phyloP scores from a whole-genome alignment of 176 grass and related monocot genomes.

The Chloris gayana region DNA sequence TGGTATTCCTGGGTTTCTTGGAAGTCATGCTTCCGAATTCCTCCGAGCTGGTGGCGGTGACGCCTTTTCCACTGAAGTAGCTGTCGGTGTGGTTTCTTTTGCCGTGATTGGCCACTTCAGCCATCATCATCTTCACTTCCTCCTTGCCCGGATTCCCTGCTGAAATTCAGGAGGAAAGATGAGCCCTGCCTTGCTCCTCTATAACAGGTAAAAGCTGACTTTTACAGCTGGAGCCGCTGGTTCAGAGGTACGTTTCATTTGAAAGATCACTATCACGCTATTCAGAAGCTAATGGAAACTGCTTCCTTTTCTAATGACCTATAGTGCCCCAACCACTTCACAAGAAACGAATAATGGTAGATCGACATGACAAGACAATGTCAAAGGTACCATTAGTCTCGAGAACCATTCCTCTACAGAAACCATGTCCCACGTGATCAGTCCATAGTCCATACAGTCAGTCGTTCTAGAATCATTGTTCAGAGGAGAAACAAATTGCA shows the following conservation, averaged over 20 bases:
- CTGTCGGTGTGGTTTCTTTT: constrained; percentile 56
- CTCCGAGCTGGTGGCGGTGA: constrained; percentile 29
- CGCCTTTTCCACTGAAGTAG: constrained; percentile 50
- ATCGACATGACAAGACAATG: constrained; percentile 26
- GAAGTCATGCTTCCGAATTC: constrained; percentile 50
- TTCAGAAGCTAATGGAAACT: constrained; percentile 27
- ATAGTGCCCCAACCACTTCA: constrained; percentile 17
- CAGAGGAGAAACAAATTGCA: neutral
- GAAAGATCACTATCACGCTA: constrained; percentile 36
- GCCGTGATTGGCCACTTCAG: constrained; percentile 70
- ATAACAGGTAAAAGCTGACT: constrained; percentile 37
- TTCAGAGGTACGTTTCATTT: constrained; percentile 44
- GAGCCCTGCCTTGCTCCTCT: neutral
- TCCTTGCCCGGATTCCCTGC: constrained; percentile 28
- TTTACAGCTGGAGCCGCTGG: constrained; percentile 42
- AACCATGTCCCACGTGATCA: constrained; percentile 1
- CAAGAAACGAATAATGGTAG: constrained; percentile 7
- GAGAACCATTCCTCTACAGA: neutral
- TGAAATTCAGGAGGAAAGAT: constrained; percentile 36
- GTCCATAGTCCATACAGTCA: neutral
- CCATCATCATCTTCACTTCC: constrained; percentile 72
- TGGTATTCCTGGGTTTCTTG: constrained; percentile 68
- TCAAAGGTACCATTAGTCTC: constrained; percentile 32
- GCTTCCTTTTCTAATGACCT: constrained; percentile 7
- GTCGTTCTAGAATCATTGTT: neutral